A percentile compares a stretch with the other conserved stretches of the same genome.
These are phyloP conservation scores for Aureobasidium pullulans DNA, from an alignment of 2,329 filamentous ascomycete genomes.

Conservation along the genomic window DNA sequence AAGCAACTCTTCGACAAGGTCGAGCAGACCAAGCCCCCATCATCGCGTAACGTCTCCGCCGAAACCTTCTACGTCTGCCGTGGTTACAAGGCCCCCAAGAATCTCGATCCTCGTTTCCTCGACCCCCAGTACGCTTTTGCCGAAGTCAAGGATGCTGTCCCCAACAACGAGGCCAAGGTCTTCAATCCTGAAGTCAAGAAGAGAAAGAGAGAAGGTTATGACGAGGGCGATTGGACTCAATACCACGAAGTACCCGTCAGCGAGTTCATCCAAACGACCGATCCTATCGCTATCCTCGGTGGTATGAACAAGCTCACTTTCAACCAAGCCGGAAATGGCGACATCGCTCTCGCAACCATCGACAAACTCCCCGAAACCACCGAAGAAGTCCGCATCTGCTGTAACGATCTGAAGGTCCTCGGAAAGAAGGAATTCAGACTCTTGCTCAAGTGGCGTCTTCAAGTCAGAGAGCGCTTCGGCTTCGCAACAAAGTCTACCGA, in stretches of 20 bases:
- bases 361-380: slow-evolving; percentile 83
- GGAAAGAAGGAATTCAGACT: slow-evolving; percentile 92
- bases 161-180: slow-evolving; percentile 96
- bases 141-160: slow-evolving; percentile 74
- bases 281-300: slow-evolving; percentile 88
- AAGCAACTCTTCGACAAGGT: slow-evolving; percentile 94
- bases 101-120: slow-evolving; percentile 84
- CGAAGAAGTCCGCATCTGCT: slow-evolving; percentile 69
- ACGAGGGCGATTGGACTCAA: slow-evolving; percentile 88
- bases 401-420: slow-evolving; percentile 77
- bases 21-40: slow-evolving; percentile 94
- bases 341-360: slow-evolving; percentile 79
- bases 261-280: slow-evolving; percentile 87
- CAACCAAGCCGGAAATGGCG: slow-evolving; percentile 62
- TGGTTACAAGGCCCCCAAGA: slow-evolving; percentile 91
- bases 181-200: slow-evolving; percentile 98
- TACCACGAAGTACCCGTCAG: slow-evolving; percentile 83
- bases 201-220: slow-evolving; percentile 93
- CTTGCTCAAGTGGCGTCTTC: slow-evolving; percentile 81
- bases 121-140: slow-evolving; percentile 87
- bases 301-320: slow-evolving; percentile 79
- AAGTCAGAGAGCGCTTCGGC: slow-evolving; percentile 83
- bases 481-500: slow-evolving; percentile 38
- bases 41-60: slow-evolving; percentile 89
- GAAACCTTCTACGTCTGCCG: slow-evolving; percentile 98